Conservation (phyloP, 768 basidiomycete genomes). For the Vishniacozyma victoriae region DNA sequence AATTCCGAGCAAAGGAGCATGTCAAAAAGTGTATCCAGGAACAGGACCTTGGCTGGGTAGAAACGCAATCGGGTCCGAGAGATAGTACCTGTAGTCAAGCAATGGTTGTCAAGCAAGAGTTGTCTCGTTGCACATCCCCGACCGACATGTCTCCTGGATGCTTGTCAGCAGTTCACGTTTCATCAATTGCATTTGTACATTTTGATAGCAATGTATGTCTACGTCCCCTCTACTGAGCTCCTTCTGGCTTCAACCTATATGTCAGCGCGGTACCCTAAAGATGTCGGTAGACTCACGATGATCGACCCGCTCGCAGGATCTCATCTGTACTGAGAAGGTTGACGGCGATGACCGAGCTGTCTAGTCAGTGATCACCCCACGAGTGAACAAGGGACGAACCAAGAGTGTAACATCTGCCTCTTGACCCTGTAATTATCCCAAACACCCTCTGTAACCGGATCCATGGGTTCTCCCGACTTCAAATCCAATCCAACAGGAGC, state of each 20-base stretch:
- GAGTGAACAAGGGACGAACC: slow-evolving; percentile 53
- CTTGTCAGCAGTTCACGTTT: too few relatives aligned
- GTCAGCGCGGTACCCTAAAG: background rate
- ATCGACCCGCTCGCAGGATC: slow-evolving; percentile 57
- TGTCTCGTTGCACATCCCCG: too few relatives aligned
- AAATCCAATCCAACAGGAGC: slow-evolving; percentile 91
- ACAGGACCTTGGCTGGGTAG: too few relatives aligned
- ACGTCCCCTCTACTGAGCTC: too few relatives aligned
- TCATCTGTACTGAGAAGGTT: slow-evolving; percentile 95
- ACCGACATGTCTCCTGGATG: too few relatives aligned
- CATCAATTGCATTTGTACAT: too few relatives aligned
- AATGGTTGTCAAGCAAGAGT: too few relatives aligned
- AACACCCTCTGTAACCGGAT: slow-evolving; percentile 89
- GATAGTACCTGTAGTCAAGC: too few relatives aligned
- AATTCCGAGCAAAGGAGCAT: too few relatives aligned
- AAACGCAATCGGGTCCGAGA: too few relatives aligned
- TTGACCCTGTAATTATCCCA: slow-evolving; percentile 99
- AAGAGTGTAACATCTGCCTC: slow-evolving; percentile 95
- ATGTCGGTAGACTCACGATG: slow-evolving; percentile 35
- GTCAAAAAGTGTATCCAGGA: too few relatives aligned
- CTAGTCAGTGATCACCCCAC: slow-evolving; percentile 2
- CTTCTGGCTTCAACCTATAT: slow-evolving; percentile 12
- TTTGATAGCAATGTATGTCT: too few relatives aligned
- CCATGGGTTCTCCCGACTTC: slow-evolving; percentile 88
- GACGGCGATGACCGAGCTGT: slow-evolving; percentile 65